Percentiles rank a stretch among this genome's conserved stretches.
Evolutionary conservation across 805 yeast species (phyloP).

Genomic region (Nakazawaea wickerhamii): DNA sequence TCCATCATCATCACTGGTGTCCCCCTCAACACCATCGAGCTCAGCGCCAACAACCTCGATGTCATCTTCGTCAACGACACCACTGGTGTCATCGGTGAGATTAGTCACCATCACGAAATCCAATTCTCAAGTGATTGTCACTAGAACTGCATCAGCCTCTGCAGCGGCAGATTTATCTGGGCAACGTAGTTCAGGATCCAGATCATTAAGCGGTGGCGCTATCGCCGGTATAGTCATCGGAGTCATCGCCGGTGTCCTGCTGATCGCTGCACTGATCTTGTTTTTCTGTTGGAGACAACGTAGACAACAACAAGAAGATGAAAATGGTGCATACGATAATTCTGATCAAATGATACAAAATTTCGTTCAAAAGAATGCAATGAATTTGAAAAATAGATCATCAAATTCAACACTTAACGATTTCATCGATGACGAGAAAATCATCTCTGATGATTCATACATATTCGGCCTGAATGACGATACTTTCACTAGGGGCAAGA

Average conservation of each 20-base stretch:
- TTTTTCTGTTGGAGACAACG: conserved; percentile 12
- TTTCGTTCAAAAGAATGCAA: conserved; percentile 9
- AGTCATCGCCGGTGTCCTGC: conserved; percentile 24
- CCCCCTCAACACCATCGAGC: background rate
- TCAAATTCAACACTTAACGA: conserved; percentile 18
- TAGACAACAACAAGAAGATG: background rate
- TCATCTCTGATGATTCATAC: conserved; percentile 12
- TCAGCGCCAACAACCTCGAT: background rate
- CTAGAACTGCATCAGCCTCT: conserved; percentile 16
- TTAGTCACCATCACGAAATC: conserved; percentile 19
- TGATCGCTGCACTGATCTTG: conserved; percentile 18
- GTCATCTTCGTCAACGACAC: conserved; percentile 17
- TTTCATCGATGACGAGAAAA: conserved; percentile 13
- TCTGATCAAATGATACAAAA: conserved; percentile 11
- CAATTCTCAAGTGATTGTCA: conserved; percentile 14
- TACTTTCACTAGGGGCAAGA: conserved; percentile 4
- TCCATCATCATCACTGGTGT: background rate
- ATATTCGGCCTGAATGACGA: conserved; percentile 1
- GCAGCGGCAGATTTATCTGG: background rate
- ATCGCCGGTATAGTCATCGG: conserved; percentile 22
- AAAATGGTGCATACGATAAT: conserved; percentile 1
- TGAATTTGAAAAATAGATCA: conserved; percentile 8
- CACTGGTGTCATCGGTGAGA: conserved; percentile 1
- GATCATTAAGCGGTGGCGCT: conserved; percentile 8
- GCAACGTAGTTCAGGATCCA: background rate